Percentiles rank a stretch among this genome's conserved stretches.
Conservation (phyloP, 2,329 filamentous ascomycete species). For the Orbilia brochopaga region DNA sequence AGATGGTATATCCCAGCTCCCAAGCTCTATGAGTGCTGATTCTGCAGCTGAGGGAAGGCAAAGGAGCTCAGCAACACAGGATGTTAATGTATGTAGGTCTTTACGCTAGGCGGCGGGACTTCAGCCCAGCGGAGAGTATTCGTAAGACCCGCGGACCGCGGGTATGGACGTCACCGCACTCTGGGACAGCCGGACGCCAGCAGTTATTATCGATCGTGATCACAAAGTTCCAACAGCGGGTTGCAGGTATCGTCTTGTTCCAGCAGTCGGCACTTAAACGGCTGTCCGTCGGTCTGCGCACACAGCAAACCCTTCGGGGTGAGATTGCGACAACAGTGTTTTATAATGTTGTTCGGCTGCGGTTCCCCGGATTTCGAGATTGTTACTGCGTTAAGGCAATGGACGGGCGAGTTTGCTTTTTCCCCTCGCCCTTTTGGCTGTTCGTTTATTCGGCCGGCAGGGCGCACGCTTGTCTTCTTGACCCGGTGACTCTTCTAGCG, state of each 20-base stretch:
- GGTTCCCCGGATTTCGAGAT: conserved; percentile 49
- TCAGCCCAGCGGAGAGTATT: neutral
- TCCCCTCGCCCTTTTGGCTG: conserved; percentile 31
- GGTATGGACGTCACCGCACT: neutral
- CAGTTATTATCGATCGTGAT: neutral
- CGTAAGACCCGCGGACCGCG: neutral
- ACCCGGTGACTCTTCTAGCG: neutral
- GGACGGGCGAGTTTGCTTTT: conserved; percentile 41
- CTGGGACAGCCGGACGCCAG: neutral
- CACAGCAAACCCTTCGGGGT: conserved; percentile 5
- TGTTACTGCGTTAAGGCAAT: conserved; percentile 24
- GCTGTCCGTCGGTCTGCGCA: neutral
- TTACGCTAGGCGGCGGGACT: neutral
- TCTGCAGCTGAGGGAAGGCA: conserved; percentile 7
- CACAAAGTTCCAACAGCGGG: neutral
- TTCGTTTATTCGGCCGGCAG: conserved; percentile 40
- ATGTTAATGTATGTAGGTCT: conserved; percentile 1
- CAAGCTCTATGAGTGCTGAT: neutral
- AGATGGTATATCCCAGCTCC: conserved; percentile 25
- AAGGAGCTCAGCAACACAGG: conserved; percentile 17
- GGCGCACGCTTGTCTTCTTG: conserved; percentile 27
- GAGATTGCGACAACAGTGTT: conserved; percentile 37
- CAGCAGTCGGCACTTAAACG: neutral
- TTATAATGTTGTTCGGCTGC: conserved; percentile 40
- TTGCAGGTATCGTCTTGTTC: neutral